A percentile compares a stretch with the other conserved stretches of the same genome.
These are phyloP conservation scores for Ambrosiella cleistominuta DNA, from an alignment of 2,329 filamentous ascomycete genomes.

Conservation along the genomic window DNA sequence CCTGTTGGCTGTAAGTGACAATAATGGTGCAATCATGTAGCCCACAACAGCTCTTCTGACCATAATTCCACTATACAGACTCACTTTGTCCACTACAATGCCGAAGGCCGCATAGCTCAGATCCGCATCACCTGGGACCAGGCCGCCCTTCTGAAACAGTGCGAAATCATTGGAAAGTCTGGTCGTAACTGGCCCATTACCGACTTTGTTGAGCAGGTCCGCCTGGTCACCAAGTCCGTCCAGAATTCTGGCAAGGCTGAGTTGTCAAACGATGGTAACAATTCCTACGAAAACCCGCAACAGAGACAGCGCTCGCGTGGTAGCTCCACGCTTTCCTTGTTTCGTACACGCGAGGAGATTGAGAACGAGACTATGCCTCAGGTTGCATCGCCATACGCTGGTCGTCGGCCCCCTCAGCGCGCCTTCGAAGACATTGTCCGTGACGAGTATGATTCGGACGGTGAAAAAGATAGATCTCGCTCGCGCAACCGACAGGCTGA, in stretches of 20 bases:
- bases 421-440: slow-evolving; percentile 54
- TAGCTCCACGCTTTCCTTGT: slow-evolving; percentile 51
- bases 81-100: slow-evolving; percentile 76
- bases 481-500: slow-evolving; percentile 29
- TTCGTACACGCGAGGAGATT: slow-evolving; percentile 48
- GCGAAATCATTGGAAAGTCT: slow-evolving; percentile 80
- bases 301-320: slow-evolving; percentile 21
- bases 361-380: slow-evolving; percentile 29
- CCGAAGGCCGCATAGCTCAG: slow-evolving; percentile 60
- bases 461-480: slow-evolving; percentile 30
- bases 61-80: slow-evolving; percentile 31
- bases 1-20: slow-evolving; percentile 30
- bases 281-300: slow-evolving; percentile 1
- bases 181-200: slow-evolving; percentile 91
- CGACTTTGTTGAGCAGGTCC: slow-evolving; percentile 69
- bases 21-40: neutral
- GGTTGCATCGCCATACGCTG: slow-evolving; percentile 45
- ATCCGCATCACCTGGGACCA: slow-evolving; percentile 94
- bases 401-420: slow-evolving; percentile 45
- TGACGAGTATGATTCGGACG: slow-evolving; percentile 26
- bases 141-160: slow-evolving; percentile 74
- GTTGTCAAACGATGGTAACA: neutral
- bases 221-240: slow-evolving; percentile 49
- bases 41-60: neutral
- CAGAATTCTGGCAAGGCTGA: slow-evolving; percentile 26